Evolutionary conservation across 2,329 filamentous ascomycete genomes (phyloP), one percentile per base, ranked within the genome.

Genomic region (Septoria linicola): DNA sequence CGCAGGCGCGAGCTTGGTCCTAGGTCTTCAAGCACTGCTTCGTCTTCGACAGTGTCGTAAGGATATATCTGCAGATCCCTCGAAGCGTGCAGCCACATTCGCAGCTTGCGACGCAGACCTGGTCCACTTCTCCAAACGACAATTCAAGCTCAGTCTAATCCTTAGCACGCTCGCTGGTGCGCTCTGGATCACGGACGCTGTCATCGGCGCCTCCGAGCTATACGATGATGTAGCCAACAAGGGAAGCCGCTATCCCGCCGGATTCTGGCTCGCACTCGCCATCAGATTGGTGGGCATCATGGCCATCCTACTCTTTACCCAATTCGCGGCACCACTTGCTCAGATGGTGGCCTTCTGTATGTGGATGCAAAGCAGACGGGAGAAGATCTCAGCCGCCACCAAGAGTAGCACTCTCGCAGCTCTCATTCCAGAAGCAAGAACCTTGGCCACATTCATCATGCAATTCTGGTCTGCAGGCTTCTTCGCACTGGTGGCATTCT

Each of bases 1-100:
- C 23, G 23, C 23, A 27, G 23, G 23, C 23, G 23, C 23, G 23
- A 27, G 23, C 23, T 27, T 46, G n/a, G 39, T 46, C 31, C 21
- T 51, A 25, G 48, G 47, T 23, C 37, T 48, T 21, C 25, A 27
- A 10, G 35, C 41, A 2, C 52, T 55, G 23, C 27, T 55, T 32
- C 30, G 36, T 8, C 36, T 51, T 19, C 52, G 52, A 20, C 36
- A 27, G 27, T 41, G 36, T 42, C 42, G 31, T 1, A 35, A 40
- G 5, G 48, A 40, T 4, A 43, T 55, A 35, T 27, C 37, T 27
- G 32, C 40, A 10, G 25, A 53, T 19, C 49, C 53, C 25, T 49
- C 37, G 32, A 39, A 48, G 13, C 53, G 53, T 17, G 35, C 36
- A 21, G 40, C 35, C 8, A 41, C 45, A 30, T 49, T 49, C 41